phyloP scores from a whole-genome alignment of 139 green algal species.

The Chlamydomonas sphaeroides region DNA sequence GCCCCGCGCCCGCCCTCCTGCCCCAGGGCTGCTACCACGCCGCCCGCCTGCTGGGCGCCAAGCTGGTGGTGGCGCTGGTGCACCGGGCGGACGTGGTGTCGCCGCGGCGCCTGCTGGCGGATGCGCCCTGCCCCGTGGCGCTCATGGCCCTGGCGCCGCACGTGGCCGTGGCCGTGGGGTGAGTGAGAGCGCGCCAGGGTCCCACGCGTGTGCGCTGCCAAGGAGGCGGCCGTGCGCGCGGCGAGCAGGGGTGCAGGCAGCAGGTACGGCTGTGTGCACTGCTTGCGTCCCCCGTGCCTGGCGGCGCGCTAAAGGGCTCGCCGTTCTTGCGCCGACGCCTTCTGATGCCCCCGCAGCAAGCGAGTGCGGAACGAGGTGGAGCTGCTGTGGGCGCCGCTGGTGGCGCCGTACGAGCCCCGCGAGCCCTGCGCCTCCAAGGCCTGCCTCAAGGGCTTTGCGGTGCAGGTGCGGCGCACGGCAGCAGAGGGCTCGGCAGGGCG shows the following conservation, averaged over 20 bases:
- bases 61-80: background rate
- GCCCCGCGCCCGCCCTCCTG: too few relatives aligned
- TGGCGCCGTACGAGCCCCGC: background rate
- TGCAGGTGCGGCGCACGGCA: background rate
- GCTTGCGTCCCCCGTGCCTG: too few relatives aligned
- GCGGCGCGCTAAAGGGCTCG: too few relatives aligned
- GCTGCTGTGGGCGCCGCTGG: background rate
- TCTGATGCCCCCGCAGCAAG: background rate
- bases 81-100: conserved; percentile 23
- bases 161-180: background rate
- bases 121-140: background rate
- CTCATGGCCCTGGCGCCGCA: conserved; percentile 10
- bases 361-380: background rate
- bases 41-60: background rate
- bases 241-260: too few relatives aligned
- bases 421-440: background rate
- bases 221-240: too few relatives aligned
- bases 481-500: too few relatives aligned
- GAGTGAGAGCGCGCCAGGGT: too few relatives aligned
- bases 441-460: conserved; percentile 5
- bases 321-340: too few relatives aligned
- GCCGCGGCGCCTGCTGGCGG: too few relatives aligned
- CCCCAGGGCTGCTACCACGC: background rate
- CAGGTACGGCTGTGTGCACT: too few relatives aligned
- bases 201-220: too few relatives aligned